Evolutionary conservation across 75 land plant species (phyloP).

Genomic region (Chamaecyparis obtusa): DNA sequence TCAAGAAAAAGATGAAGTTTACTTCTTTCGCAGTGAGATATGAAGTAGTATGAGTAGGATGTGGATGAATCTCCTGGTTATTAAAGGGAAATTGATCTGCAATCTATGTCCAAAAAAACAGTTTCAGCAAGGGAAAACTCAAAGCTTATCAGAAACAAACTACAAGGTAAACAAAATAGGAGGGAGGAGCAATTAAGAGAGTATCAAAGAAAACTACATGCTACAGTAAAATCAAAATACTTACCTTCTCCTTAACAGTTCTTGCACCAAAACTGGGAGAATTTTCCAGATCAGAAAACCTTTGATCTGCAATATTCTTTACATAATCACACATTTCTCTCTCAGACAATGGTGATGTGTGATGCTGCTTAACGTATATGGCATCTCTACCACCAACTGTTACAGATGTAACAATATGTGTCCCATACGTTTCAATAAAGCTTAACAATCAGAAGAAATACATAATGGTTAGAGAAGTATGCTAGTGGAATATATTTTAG

Average conservation of each 20-base stretch:
- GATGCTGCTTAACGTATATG: constrained; percentile 51
- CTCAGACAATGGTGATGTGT: constrained; percentile 30
- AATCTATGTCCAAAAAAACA: constrained; percentile 16
- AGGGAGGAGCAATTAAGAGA: not conserved
- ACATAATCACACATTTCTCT: constrained; percentile 34
- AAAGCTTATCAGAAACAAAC: not conserved
- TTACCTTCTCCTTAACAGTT: constrained; percentile 34
- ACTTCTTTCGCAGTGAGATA: constrained; percentile 55
- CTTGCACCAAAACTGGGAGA: constrained; percentile 9
- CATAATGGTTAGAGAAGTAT: not conserved
- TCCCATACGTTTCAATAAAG: constrained; percentile 66
- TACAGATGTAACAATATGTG: constrained; percentile 43
- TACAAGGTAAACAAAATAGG: not conserved
- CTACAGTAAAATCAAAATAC: constrained; percentile 6
- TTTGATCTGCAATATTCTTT: constrained; percentile 35
- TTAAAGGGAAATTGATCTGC: constrained; percentile 32
- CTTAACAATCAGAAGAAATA: constrained; percentile 21
- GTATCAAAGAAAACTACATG: not conserved
- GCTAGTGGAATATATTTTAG: not conserved
- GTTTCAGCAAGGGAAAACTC: not conserved
- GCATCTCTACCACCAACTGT: constrained; percentile 61
- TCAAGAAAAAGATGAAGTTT: constrained; percentile 3
- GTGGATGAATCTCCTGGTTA: constrained; percentile 47
- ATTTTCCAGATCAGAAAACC: constrained; percentile 31
- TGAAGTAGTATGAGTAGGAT: constrained; percentile 29